Conservation (phyloP, 805 yeast genomes). For the Jamesozyma hellenica region DNA sequence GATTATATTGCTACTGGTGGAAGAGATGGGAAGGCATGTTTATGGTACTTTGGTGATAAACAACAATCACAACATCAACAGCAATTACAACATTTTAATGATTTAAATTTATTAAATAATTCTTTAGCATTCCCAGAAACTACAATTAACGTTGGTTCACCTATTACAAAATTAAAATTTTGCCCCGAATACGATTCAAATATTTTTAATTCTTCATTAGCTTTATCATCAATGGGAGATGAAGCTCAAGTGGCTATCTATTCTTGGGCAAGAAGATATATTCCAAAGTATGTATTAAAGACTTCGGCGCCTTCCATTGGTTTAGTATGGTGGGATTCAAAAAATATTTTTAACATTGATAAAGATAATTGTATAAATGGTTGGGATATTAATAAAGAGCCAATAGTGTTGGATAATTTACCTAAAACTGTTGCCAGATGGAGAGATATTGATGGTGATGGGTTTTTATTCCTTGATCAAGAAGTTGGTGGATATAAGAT, state of each 20-base stretch:
- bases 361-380: conserved; percentile 26
- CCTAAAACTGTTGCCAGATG: conserved; percentile 22
- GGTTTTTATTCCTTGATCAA: conserved; percentile 24
- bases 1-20: conserved; percentile 89
- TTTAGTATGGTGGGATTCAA: conserved; percentile 29
- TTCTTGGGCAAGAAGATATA: conserved; percentile 57
- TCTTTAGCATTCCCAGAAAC: conserved; percentile 46
- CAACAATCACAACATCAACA: background rate
- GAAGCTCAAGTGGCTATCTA: conserved; percentile 60
- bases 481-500: conserved; percentile 18
- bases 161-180: conserved; percentile 49
- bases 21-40: conserved; percentile 51
- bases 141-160: conserved; percentile 63
- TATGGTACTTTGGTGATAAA: conserved; percentile 29
- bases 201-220: conserved; percentile 54
- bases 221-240: conserved; percentile 62
- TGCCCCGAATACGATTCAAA: conserved; percentile 23
- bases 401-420: conserved; percentile 24
- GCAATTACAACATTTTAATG: conserved; percentile 51
- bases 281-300: conserved; percentile 46
- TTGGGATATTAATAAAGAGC: conserved; percentile 26
- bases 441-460: conserved; percentile 32
- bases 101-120: conserved; percentile 15
- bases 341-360: conserved; percentile 27
- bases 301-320: conserved; percentile 26